Base-by-base conservation (phyloP, 2,329 filamentous ascomycete genomes). In the Pseudogymnoascus sp. region DNA sequence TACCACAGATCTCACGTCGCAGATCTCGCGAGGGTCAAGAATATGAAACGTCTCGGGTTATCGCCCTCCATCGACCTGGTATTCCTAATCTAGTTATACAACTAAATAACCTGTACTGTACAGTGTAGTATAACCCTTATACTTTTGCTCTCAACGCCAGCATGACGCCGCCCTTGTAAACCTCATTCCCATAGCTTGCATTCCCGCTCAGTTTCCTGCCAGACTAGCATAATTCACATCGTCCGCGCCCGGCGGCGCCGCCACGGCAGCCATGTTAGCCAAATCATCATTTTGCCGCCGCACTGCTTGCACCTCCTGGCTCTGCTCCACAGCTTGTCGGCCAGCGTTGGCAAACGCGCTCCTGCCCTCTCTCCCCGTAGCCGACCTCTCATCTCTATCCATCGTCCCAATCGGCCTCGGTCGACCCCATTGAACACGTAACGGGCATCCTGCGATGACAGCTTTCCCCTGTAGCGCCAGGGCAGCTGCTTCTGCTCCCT, bases 331-430 rank as follows among this genome's bases (percentile, higher is more conserved):
- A 59, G 74, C 72, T 40, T 72, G 74, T 63, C 76, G 76, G 31
- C 74, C 79, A 65, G 75, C 77, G 62, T 74, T 79, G 49, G 73
- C 81, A 65, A 82, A 84, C 1, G 83, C 82, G 14, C 82, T 81
- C 55, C 90, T 79, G 2, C 89, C 93, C 70, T 96, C 91, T 37
- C 87, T 84, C 21, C 93, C 86, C 79, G 96, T 91, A 71, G 89
- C 84, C 67, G 88, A 81, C 45, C 93, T 84, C 74, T 96, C 85
- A 62, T 97, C 92, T 65, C 88, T 88, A 66, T 96, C 90, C 86
- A 97, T 89, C 23, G 86, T 96, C 63, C 96, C 95, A 62, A 99
- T 82, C 1, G 93, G 89, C 78, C 92, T 95, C 14, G 96, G 93
- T 72, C 90, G 88, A 14, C 93, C 93, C 95, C 95, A 99, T 66